Evolutionary conservation across 345 rosid species (phyloP).

Genomic region (Populus euphratica): DNA sequence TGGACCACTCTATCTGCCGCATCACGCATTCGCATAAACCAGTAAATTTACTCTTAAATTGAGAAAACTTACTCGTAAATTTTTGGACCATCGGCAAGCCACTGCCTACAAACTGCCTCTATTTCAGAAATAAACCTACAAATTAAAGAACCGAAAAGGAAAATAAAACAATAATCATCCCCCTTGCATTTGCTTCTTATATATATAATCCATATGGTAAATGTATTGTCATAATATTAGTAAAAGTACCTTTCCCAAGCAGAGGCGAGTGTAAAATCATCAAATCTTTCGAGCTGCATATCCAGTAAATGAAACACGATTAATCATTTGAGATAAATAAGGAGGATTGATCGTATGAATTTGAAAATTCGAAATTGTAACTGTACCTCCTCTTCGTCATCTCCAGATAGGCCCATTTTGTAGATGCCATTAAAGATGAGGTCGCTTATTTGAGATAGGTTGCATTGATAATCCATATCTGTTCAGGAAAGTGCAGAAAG

Average conservation of each 20-base stretch:
- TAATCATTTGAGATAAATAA: background rate
- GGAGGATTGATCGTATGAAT: background rate
- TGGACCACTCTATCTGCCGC: background rate
- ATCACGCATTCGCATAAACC: background rate
- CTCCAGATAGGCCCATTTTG: conserved; percentile 36
- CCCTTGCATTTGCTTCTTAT: too few species aligned
- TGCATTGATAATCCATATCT: background rate
- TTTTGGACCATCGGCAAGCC: conserved; percentile 87
- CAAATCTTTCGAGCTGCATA: conserved; percentile 75
- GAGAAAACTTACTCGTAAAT: conserved; percentile 53
- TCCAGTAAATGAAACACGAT: background rate
- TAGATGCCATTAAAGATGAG: conserved; percentile 58
- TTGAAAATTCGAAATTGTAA: conserved; percentile 21
- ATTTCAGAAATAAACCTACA: conserved; percentile 89
- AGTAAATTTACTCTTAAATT: background rate
- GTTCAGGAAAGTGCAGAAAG: too few species aligned
- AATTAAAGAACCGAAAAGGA: background rate
- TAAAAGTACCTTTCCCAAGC: conserved; percentile 86
- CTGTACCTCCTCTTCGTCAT: conserved; percentile 51
- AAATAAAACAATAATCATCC: background rate
- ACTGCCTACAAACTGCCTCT: conserved; percentile 86
- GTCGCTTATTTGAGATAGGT: background rate
- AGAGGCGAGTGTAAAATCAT: conserved; percentile 95
- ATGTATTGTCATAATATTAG: too few species aligned
- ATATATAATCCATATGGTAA: too few species aligned